Evolutionary conservation across 768 basidiomycete genomes (phyloP).

Genomic region (Glaciozyma antarctica): DNA sequence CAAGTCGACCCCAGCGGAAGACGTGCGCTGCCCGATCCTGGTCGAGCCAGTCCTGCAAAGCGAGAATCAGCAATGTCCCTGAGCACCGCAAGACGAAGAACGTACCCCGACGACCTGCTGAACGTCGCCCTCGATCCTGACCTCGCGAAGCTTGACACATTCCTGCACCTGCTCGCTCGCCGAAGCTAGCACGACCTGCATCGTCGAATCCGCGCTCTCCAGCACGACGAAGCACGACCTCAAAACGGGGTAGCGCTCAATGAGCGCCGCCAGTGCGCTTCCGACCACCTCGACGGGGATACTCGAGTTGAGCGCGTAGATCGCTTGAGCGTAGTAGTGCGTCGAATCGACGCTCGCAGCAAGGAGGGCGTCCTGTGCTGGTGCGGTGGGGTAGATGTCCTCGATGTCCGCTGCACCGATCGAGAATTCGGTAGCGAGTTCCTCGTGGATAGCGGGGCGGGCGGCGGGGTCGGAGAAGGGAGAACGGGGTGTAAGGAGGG

Average conservation of each 20-base stretch:
- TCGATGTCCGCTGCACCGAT: neutral
- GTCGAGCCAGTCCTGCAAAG: conserved; percentile 13
- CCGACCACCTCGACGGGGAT: conserved; percentile 9
- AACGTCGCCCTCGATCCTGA: neutral
- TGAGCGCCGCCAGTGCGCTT: neutral
- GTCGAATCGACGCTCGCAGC: conserved; percentile 23
- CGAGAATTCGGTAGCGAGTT: conserved; percentile 1
- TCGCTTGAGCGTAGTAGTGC: conserved; percentile 28
- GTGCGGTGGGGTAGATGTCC: conserved; percentile 26
- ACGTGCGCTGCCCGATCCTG: conserved; percentile 8
- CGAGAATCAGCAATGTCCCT: neutral
- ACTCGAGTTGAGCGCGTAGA: conserved; percentile 12
- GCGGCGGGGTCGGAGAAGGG: conserved; percentile 3
- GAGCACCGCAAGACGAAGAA: neutral
- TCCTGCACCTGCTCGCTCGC: conserved; percentile 17
- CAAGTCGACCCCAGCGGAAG: conserved; percentile 24
- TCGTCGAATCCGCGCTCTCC: neutral
- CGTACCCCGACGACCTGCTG: conserved; percentile 13
- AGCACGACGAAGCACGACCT: conserved; percentile 19
- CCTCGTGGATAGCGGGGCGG: conserved; percentile 1
- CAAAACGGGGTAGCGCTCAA: conserved; percentile 18
- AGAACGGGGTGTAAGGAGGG: conserved; percentile 6
- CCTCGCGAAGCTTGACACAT: neutral
- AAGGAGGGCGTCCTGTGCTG: conserved; percentile 28
- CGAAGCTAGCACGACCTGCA: conserved; percentile 11